Evolutionary conservation across 768 basidiomycete genomes (phyloP).

Genomic region (Leccinum uliginosum): DNA sequence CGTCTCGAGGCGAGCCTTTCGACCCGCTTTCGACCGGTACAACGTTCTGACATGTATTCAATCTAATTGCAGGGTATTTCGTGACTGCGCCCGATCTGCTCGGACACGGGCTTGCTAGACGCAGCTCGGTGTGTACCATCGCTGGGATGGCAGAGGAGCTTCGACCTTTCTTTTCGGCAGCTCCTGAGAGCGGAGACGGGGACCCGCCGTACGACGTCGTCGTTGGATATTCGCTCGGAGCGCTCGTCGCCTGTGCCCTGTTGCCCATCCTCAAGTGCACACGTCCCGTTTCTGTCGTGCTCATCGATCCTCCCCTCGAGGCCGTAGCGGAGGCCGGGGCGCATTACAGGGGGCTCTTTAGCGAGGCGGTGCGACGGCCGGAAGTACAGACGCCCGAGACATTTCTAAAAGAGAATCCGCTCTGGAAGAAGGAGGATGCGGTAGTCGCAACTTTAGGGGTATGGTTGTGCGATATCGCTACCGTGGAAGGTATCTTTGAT

Average conservation of each 20-base stretch:
- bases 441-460: not conserved
- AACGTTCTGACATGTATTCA: not conserved
- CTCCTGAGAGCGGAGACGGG: not conserved
- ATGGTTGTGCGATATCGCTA: conserved; percentile 6
- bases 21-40: not conserved
- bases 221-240: conserved; percentile 23
- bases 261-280: conserved; percentile 12
- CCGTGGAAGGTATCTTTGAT: conserved; percentile 9
- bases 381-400: not conserved
- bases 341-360: not conserved
- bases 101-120: conserved; percentile 15
- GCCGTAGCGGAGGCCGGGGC: not conserved
- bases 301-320: conserved; percentile 20
- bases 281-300: conserved; percentile 8
- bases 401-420: not conserved
- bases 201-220: conserved; percentile 11
- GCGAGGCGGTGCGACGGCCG: not conserved
- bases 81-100: conserved; percentile 24
- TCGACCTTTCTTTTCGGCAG: conserved; percentile 5
- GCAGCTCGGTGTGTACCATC: conserved; percentile 12
- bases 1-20: conserved; percentile 14
- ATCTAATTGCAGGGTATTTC: conserved; percentile 17
- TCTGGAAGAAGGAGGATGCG: conserved; percentile 4
- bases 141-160: conserved; percentile 11
- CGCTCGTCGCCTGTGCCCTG: conserved; percentile 8